Base-by-base conservation (phyloP, 495 filamentous ascomycete genomes). In the Xylaria scruposa region DNA sequence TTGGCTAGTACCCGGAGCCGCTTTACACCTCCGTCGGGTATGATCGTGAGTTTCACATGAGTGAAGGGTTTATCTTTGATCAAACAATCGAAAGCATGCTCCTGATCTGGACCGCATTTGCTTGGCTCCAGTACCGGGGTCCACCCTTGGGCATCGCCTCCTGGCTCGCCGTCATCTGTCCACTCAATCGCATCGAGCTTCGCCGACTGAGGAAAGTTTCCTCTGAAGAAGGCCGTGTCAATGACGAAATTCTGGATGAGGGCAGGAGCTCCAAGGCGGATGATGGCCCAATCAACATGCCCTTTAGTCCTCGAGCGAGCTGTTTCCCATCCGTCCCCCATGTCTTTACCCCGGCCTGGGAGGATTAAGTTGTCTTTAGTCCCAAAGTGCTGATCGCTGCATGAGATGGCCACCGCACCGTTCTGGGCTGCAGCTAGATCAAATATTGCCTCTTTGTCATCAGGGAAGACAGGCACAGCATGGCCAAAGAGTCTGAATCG, bases 311-410 rank as follows among this genome's bases (percentile, higher is more conserved):
- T 82, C 40, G 91, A 94, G 47, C 95, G 88, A 66, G 91, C 90
- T 13, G 94, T 98, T 82, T 98, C 94, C 94, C 95, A 98, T 3
- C 95, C 95, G 79, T 97, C 94, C 40, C 94, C 92, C 94, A 97
- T 97, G 81, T 98, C 91, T 78, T 91, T 89, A 8, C 95, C 95
- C 33, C 95, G 86, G 2, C 94, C 94, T 3, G 95, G 94, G 15
- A 97, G 83, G 17, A 97, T 87, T 58, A 97, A 80, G 79, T 98
- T 97, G 71, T 91, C 90, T 78, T 90, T 92, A 10, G 89, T 90
- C 3, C 94, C 93, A 78, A 92, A 98, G 79, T 97, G 94, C 81
- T 97, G 88, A 77, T 97, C 93, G 47, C 91, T 95, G 75, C 91
- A 94, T 0, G 85, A 86, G 3, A 93, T 82, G 4, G 91, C 93